Percentiles rank a stretch among this genome's conserved stretches.
phyloP scores from a whole-genome alignment of 2,329 filamentous ascomycete genomes.

The Paraphaeosphaeria sporulosa region DNA sequence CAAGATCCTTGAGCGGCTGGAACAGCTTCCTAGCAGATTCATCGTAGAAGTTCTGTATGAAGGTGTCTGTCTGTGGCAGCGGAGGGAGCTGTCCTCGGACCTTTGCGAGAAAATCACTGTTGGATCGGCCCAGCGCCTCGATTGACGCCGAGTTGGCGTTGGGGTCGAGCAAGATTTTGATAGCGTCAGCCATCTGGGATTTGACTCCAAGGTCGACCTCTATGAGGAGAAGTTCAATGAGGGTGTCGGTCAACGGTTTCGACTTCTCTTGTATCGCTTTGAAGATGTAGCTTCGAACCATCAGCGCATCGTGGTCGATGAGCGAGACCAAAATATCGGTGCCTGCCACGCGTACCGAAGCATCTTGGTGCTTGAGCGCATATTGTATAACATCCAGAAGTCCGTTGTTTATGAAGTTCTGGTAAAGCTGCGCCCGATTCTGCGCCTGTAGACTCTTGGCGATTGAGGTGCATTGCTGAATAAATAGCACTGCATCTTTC shows the following conservation, averaged over 20 bases:
- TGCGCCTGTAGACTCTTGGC: slow-evolving; percentile 92
- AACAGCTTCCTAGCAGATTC: slow-evolving; percentile 85
- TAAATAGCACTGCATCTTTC: slow-evolving; percentile 94
- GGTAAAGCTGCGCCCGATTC: slow-evolving; percentile 80
- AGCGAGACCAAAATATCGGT: slow-evolving; percentile 93
- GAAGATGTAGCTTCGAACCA: slow-evolving; percentile 93
- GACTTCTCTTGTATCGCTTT: slow-evolving; percentile 89
- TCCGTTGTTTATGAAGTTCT: slow-evolving; percentile 87
- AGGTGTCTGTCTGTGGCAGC: slow-evolving; percentile 78
- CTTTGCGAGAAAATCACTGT: slow-evolving; percentile 73
- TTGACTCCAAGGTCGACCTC: slow-evolving; percentile 95
- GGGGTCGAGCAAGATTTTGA: slow-evolving; percentile 90
- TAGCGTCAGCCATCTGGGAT: slow-evolving; percentile 91
- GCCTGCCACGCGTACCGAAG: slow-evolving; percentile 85
- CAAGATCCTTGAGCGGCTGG: slow-evolving; percentile 82
- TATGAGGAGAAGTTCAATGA: slow-evolving; percentile 89
- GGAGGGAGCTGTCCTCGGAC: slow-evolving; percentile 59
- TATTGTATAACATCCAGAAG: slow-evolving; percentile 91
- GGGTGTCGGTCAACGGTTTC: slow-evolving; percentile 84
- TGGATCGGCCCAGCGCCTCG: slow-evolving; percentile 67
- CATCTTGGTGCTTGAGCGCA: slow-evolving; percentile 84
- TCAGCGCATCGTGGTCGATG: slow-evolving; percentile 93
- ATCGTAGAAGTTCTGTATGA: slow-evolving; percentile 90
- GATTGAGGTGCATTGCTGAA: slow-evolving; percentile 93
- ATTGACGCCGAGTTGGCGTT: slow-evolving; percentile 66